A percentile compares a stretch with the other conserved stretches of the same genome.
Evolutionary conservation across 371 early-diverging fungal species (phyloP).

Genomic region (Conidiobolus coronatus): DNA sequence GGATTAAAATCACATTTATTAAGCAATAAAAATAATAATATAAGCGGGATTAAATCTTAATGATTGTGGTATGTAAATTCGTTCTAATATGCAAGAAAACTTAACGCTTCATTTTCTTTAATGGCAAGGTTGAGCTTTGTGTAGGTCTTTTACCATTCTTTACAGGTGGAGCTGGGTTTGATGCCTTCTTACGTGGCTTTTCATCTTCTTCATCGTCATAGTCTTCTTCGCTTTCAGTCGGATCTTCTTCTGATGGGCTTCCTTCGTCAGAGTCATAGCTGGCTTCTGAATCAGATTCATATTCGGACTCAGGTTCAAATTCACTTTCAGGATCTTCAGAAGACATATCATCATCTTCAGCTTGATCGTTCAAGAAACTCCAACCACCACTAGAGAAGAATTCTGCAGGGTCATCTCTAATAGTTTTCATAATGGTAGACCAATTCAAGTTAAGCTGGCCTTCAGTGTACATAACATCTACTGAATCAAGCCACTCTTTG

Average conservation of each 20-base stretch:
- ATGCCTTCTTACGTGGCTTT: background rate
- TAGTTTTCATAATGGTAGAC: conserved; percentile 96
- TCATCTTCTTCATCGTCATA: conserved; percentile 16
- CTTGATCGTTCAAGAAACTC: conserved; percentile 63
- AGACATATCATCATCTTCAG: conserved; percentile 12
- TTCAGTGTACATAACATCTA: conserved; percentile 91
- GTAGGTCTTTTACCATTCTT: no score
- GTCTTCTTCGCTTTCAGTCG: background rate
- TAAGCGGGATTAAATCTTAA: no score
- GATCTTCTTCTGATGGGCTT: background rate
- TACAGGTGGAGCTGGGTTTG: background rate
- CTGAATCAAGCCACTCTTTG: conserved; percentile 92
- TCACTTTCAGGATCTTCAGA: conserved; percentile 19
- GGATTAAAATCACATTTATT: no score
- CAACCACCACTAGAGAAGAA: conserved; percentile 97
- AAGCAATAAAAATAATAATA: no score
- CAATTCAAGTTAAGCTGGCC: conserved; percentile 96
- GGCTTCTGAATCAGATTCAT: conserved; percentile 19
- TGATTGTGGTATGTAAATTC: no score
- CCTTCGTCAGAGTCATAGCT: conserved; percentile 26
- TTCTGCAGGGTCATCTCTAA: conserved; percentile 84
- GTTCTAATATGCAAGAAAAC: no score
- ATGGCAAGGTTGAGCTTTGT: no score
- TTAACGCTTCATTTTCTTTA: no score
- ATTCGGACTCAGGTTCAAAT: conserved; percentile 23